Percentiles rank a stretch among this genome's conserved stretches.
Conservation (phyloP, 1,139 yeast genomes). For the Candida sojae region DNA sequence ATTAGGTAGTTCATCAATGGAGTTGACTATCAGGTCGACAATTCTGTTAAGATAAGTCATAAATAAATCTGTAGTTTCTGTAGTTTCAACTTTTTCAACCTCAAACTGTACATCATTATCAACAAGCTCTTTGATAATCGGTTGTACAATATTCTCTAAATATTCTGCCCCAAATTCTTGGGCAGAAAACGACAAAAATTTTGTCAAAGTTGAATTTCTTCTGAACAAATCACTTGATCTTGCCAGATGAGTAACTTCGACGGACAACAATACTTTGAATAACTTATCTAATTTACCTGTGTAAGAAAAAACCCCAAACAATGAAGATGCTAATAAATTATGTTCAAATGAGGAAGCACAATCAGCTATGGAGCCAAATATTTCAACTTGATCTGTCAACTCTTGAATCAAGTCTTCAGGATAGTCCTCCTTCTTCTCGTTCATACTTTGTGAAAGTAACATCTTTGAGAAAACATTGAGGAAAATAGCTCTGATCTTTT, state of each 20-base stretch:
- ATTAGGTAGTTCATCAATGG: conserved; percentile 62
- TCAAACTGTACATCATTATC: conserved; percentile 57
- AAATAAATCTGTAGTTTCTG: conserved; percentile 47
- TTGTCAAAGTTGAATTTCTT: conserved; percentile 80
- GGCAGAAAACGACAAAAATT: conserved; percentile 71
- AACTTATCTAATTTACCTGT: conserved; percentile 55
- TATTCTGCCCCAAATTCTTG: conserved; percentile 65
- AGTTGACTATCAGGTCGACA: conserved; percentile 60
- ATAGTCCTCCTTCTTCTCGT: conserved; percentile 24
- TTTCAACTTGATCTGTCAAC: conserved; percentile 27
- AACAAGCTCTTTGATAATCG: conserved; percentile 55
- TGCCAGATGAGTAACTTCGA: conserved; percentile 61
- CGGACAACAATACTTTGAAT: conserved; percentile 56
- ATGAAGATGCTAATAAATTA: conserved; percentile 60
- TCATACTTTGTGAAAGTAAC: conserved; percentile 45
- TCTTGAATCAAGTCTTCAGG: conserved; percentile 24
- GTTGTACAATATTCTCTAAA: conserved; percentile 53
- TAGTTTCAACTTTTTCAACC: conserved; percentile 58
- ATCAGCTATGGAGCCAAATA: conserved; percentile 60
- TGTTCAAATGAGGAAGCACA: conserved; percentile 60
- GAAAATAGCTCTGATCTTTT: conserved; percentile 67
- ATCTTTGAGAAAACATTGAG: conserved; percentile 74
- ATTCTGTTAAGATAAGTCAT: conserved; percentile 58
- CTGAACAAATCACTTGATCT: conserved; percentile 74
- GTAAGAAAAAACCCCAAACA: conserved; percentile 63